These are phyloP conservation scores for Uncinocarpus reesii DNA, from an alignment of 2,329 filamentous ascomycete genomes.

Conservation along the genomic window DNA sequence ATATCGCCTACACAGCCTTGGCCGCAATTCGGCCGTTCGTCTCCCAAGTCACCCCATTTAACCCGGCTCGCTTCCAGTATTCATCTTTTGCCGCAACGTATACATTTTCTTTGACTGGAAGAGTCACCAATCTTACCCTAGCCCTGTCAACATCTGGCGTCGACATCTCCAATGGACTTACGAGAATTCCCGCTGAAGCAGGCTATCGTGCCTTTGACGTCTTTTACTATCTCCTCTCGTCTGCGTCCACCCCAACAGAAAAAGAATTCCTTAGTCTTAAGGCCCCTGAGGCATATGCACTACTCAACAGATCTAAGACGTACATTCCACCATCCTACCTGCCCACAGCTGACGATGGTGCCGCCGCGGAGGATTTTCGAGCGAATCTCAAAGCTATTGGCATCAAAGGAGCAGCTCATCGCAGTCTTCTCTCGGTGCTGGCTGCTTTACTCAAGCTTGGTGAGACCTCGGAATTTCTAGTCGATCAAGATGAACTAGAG, in stretches of 20 bases:
- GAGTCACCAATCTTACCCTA: conserved; percentile 62
- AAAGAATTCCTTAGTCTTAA: conserved; percentile 78
- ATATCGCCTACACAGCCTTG: conserved; percentile 64
- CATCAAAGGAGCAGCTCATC: conserved; percentile 74
- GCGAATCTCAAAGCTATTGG: conserved; percentile 79
- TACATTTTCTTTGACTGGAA: conserved; percentile 70
- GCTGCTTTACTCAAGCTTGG: conserved; percentile 84
- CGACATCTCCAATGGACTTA: conserved; percentile 67
- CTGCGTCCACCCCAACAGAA: conserved; percentile 79
- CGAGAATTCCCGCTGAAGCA: conserved; percentile 65
- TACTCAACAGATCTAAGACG: conserved; percentile 74
- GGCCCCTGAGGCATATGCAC: conserved; percentile 61
- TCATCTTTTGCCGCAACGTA: conserved; percentile 71
- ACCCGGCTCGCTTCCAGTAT: conserved; percentile 73
- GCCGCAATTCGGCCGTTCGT: conserved; percentile 78
- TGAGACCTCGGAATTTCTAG: conserved; percentile 72
- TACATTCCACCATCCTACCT: conserved; percentile 80
- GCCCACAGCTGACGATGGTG: conserved; percentile 82
- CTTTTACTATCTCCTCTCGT: conserved; percentile 91
- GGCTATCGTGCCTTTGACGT: conserved; percentile 93
- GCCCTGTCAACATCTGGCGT: conserved; percentile 80
- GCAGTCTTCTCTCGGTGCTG: conserved; percentile 74
- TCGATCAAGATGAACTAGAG: conserved; percentile 76
- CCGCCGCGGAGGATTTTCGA: conserved; percentile 86
- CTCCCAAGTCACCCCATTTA: conserved; percentile 75